phyloP scores from a whole-genome alignment of 169 alveolate genomes.

The Nephromyces sp. region DNA sequence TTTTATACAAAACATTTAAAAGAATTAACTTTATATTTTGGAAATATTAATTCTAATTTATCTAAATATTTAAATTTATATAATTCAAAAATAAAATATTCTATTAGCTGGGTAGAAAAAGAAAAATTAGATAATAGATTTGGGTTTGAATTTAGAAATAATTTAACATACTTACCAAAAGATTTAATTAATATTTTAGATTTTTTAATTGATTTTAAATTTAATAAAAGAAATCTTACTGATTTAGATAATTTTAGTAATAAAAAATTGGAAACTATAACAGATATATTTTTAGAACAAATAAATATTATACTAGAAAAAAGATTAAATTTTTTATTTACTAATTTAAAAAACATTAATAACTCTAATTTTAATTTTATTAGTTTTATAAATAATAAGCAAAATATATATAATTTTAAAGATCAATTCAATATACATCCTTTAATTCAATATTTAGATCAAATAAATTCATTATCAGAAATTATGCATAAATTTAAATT shows the following conservation, averaged over 20 bases:
- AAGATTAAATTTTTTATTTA: background rate
- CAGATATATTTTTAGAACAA: background rate
- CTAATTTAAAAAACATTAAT: background rate
- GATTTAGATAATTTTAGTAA: conserved; percentile 5
- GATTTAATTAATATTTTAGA: conserved; percentile 8
- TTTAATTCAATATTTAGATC: conserved; percentile 17
- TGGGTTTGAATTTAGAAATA: background rate
- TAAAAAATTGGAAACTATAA: background rate
- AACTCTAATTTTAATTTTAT: background rate
- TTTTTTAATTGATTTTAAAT: conserved; percentile 5
- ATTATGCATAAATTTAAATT: conserved; percentile 8
- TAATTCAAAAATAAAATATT: background rate
- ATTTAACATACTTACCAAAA: background rate
- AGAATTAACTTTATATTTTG: background rate
- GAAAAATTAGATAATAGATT: background rate
- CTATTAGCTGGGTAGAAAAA: background rate
- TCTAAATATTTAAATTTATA: background rate
- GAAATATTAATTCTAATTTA: background rate
- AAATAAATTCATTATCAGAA: conserved; percentile 27
- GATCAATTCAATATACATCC: conserved; percentile 6
- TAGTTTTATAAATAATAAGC: conserved; percentile 5
- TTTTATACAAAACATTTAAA: background rate
- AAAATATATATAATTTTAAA: conserved; percentile 9
- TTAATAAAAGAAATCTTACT: background rate
- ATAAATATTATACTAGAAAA: background rate